Base-by-base conservation (phyloP, 2,329 filamentous ascomycete species). In the Ceratocystiopsis brevicomis region DNA sequence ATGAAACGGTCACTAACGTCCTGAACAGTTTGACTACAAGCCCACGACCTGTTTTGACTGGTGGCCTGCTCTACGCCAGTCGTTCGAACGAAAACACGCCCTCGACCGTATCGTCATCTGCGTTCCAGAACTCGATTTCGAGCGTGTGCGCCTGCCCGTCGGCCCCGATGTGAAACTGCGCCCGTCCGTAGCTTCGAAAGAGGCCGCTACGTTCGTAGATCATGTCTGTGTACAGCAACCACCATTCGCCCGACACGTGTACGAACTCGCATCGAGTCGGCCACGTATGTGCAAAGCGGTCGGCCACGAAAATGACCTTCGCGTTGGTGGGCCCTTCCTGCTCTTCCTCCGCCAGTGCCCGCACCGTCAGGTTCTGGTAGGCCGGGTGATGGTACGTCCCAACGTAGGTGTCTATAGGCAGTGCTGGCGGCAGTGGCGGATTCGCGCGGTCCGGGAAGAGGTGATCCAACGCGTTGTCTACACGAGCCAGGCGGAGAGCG, bases 301-400 rank as follows among this genome's bases (percentile, higher is more conserved):
- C 46, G 0, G 56, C 57, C 37, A 37, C 39, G 12, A 50, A 45
- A 14, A 30, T 25, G 15, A 44, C 43, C 13, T 48, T 49, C 36
- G 57, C 50, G 34, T 51, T 37, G 39, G 18, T 18, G 6, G 1
- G 17, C 4, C 6, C 3, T 3, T 11, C 3, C 18, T 19, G 18
- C 14, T 25, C 3, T 32, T 34, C 8, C 15, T 33, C 6, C 1
- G 37, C 37, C 13, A 16, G 40, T 32, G 46, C 19, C 14, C 15
- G 17, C 10, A 61, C 39, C 2, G 53, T 57, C 42, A 60, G 41
- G 48, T 56, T 58, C 25, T 50, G 51, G 52, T 68, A 68, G 4
- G 58, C 64, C 2, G 59, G 57, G 43, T 69, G 57, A 46, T 53
- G 60, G 48, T 69, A 71, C 2, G 56, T 62, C 3, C 67, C 67